Conservation (phyloP, 257 asterid genomes). For the Gentiana macrophylla region DNA sequence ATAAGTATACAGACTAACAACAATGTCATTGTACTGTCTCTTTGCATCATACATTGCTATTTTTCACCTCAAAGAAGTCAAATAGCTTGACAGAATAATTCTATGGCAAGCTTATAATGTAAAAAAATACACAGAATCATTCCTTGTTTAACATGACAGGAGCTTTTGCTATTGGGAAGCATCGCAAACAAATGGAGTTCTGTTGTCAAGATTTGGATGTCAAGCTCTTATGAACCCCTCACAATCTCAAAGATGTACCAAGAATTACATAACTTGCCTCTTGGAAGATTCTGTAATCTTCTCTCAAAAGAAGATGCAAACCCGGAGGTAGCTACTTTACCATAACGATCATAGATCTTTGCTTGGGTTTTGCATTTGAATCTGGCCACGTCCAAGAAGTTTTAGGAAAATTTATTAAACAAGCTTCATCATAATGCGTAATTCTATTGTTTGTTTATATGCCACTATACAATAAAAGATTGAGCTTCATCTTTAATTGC, state of each 20-base stretch:
- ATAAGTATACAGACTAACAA: too few species aligned
- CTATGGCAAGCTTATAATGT: too few species aligned
- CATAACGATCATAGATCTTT: background rate
- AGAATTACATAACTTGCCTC: slow-evolving; percentile 37
- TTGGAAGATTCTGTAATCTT: slow-evolving; percentile 20
- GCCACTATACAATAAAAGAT: too few species aligned
- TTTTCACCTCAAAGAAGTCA: too few species aligned
- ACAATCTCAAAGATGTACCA: slow-evolving; percentile 35
- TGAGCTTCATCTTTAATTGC: background rate
- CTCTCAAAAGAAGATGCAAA: slow-evolving; percentile 27
- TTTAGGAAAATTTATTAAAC: too few species aligned
- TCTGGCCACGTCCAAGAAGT: too few species aligned
- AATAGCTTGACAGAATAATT: too few species aligned
- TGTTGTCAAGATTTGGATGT: slow-evolving; percentile 41
- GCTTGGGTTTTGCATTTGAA: background rate
- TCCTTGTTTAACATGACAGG: slow-evolving; percentile 28
- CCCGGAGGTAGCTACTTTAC: slow-evolving; percentile 32
- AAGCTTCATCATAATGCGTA: too few species aligned
- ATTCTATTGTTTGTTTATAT: too few species aligned
- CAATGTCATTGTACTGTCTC: too few species aligned
- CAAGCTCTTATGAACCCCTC: slow-evolving; percentile 33
- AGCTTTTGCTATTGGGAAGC: slow-evolving; percentile 58
- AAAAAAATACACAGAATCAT: background rate
- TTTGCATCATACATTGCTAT: too few species aligned
- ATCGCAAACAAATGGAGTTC: slow-evolving; percentile 49